Percentiles rank a stretch among this genome's conserved stretches.
Conservation (phyloP, 441 rosid species). For the Viola pubescens region DNA sequence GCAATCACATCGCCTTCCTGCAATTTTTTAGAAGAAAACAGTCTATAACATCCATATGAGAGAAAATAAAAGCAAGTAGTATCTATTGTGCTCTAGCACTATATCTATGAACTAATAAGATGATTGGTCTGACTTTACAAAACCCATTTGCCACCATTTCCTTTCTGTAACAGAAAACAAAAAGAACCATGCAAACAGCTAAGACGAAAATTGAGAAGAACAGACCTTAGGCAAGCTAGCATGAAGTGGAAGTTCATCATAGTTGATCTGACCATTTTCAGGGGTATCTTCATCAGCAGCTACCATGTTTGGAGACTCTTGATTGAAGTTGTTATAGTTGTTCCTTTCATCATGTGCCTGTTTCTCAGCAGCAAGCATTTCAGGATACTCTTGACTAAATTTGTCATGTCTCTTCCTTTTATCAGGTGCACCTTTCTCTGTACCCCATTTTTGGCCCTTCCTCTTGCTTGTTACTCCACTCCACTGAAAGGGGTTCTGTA, state of each 20-base stretch:
- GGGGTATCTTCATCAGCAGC: conserved; percentile 33
- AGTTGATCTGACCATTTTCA: conserved; percentile 32
- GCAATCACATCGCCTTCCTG: conserved; percentile 92
- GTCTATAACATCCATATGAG: conserved; percentile 6
- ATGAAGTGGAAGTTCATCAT: conserved; percentile 61
- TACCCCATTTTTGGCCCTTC: conserved; percentile 95
- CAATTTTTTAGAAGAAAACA: conserved; percentile 19
- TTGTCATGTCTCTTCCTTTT: conserved; percentile 36
- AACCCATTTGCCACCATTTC: neutral
- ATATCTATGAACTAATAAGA: neutral
- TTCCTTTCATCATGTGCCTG: conserved; percentile 36
- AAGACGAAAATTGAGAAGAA: conserved; percentile 10
- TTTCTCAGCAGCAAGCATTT: conserved; percentile 38
- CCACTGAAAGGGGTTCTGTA: conserved; percentile 64
- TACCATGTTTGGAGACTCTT: conserved; percentile 31
- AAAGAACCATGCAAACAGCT: neutral
- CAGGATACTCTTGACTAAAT: conserved; percentile 34
- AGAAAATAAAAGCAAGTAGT: conserved; percentile 4
- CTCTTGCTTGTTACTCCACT: conserved; percentile 80
- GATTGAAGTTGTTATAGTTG: conserved; percentile 28
- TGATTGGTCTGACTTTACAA: neutral
- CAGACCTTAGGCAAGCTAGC: conserved; percentile 64
- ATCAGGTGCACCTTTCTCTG: conserved; percentile 42
- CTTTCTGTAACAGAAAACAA: neutral
- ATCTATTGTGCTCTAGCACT: conserved; percentile 3